phyloP scores from a whole-genome alignment of 768 basidiomycete species.

The Sistotremastrum niveocremeum region DNA sequence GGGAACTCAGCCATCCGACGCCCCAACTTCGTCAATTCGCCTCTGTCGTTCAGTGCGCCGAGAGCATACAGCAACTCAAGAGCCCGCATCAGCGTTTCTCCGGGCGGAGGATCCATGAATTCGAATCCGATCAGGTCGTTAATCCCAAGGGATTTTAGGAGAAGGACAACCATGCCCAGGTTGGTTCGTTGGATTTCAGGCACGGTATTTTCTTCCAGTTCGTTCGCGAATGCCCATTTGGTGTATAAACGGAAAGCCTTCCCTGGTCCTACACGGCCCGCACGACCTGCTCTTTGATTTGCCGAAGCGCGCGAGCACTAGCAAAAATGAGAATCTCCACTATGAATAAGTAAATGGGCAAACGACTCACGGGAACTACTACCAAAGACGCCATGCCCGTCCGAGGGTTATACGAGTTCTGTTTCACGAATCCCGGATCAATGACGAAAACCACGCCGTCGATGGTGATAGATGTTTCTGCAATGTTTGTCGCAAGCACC shows the following conservation, averaged over 20 bases:
- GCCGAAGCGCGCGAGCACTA: constrained; percentile 96
- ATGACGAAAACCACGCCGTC: constrained; percentile 99
- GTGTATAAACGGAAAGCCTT: constrained; percentile 98
- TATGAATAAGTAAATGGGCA: neutral
- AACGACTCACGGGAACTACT: constrained; percentile 73
- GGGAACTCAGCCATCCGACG: constrained; percentile 98
- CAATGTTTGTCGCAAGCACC: constrained; percentile 96
- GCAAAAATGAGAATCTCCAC: constrained; percentile 1
- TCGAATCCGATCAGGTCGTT: constrained; percentile 98
- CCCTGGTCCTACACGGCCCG: constrained; percentile 94
- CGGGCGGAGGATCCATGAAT: constrained; percentile 96
- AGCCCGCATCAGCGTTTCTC: constrained; percentile 92
- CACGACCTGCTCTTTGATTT: constrained; percentile 92
- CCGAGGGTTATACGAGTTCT: constrained; percentile 96
- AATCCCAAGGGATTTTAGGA: constrained; percentile 94
- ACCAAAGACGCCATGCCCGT: constrained; percentile 97
- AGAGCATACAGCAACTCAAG: constrained; percentile 89
- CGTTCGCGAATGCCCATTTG: constrained; percentile 95
- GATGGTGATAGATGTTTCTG: constrained; percentile 99
- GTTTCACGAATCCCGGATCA: constrained; percentile 98
- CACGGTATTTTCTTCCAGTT: constrained; percentile 92
- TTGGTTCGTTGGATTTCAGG: constrained; percentile 99
- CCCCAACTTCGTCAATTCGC: constrained; percentile 94
- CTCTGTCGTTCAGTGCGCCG: constrained; percentile 90
- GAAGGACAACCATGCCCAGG: constrained; percentile 84